Evolutionary conservation across 306 rosid genomes (phyloP).

Genomic region (Pyrus bretschneideri): DNA sequence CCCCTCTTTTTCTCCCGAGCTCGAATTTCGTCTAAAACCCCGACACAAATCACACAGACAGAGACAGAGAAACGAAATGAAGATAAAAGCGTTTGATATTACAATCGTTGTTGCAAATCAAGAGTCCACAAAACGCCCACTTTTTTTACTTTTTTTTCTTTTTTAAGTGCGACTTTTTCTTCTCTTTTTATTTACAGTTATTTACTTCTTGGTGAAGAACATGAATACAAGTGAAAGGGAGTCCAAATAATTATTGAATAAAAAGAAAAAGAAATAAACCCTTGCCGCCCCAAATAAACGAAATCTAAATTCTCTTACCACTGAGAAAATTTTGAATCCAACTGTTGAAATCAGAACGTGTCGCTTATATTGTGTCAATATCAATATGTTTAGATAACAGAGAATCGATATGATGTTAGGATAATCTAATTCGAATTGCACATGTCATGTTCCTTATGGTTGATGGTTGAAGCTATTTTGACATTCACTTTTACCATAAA

Average conservation of each 20-base stretch:
- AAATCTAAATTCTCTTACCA: not conserved
- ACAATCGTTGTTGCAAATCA: not conserved
- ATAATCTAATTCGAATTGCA: too few species aligned
- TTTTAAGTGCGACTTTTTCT: not conserved
- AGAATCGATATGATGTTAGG: too few species aligned
- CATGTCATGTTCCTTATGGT: too few species aligned
- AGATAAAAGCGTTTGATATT: not conserved
- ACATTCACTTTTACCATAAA: too few species aligned
- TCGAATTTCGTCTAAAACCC: not conserved
- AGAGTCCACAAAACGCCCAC: not conserved
- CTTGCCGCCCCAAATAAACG: not conserved
- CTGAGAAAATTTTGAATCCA: too few species aligned
- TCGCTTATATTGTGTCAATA: too few species aligned
- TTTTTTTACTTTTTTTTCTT: not conserved
- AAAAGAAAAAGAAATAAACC: not conserved
- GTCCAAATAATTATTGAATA: not conserved
- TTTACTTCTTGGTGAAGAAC: not conserved
- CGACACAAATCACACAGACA: not conserved
- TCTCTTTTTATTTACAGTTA: too few species aligned
- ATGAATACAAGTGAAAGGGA: not conserved
- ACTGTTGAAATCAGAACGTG: too few species aligned
- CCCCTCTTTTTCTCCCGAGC: not conserved
- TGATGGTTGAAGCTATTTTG: too few species aligned
- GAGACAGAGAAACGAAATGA: not conserved
- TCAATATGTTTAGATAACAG: too few species aligned